phyloP scores from a whole-genome alignment of 805 yeast genomes.

The Yamadazyma philogaea region DNA sequence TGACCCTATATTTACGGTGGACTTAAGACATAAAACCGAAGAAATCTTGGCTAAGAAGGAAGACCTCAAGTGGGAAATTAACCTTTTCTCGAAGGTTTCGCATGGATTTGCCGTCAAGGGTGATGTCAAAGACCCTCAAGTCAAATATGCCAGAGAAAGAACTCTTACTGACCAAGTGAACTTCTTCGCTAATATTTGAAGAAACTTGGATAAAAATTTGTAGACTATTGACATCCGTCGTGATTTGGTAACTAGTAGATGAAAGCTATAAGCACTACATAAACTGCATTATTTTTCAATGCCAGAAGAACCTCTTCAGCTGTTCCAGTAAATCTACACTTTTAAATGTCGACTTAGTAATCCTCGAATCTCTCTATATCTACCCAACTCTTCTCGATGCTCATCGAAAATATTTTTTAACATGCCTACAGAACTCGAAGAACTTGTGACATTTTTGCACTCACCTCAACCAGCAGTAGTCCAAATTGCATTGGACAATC shows the following conservation, averaged over 20 bases:
- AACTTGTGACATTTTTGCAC: conserved; percentile 74
- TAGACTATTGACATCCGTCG: no score
- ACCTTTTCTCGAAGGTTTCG: conserved; percentile 56
- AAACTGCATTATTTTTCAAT: no score
- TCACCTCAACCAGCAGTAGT: conserved; percentile 76
- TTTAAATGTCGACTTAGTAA: neutral
- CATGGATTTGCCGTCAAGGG: conserved; percentile 88
- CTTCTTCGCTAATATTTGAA: conserved; percentile 18
- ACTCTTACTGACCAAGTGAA: conserved; percentile 46
- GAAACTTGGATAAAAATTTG: no score
- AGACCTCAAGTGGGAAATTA: conserved; percentile 54
- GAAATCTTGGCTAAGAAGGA: conserved; percentile 44
- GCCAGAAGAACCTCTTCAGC: no score
- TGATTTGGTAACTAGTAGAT: no score
- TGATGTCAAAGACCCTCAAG: conserved; percentile 52
- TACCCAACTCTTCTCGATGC: neutral
- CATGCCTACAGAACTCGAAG: conserved; percentile 48
- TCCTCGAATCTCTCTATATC: neutral
- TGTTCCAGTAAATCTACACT: no score
- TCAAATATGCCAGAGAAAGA: conserved; percentile 66
- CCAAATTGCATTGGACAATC: conserved; percentile 78
- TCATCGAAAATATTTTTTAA: conserved; percentile 4
- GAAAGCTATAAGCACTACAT: no score
- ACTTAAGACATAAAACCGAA: conserved; percentile 62
- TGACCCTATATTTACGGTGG: conserved; percentile 62